These are phyloP conservation scores for Xylaria sp. DNA, from an alignment of 2,329 filamentous ascomycete genomes.

Conservation along the genomic window DNA sequence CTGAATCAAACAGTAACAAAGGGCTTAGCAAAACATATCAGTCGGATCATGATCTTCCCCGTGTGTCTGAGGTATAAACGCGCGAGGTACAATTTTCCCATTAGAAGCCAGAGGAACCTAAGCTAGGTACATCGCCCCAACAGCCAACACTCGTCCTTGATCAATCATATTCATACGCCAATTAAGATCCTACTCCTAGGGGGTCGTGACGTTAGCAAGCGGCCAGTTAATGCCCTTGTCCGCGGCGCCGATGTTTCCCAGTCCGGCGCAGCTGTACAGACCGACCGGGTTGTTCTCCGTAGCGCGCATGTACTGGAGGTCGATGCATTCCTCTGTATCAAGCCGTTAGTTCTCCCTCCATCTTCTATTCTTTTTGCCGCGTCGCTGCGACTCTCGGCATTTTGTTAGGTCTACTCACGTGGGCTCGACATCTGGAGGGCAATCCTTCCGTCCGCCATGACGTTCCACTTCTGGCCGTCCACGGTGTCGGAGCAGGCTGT, in stretches of 20 bases:
- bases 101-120: neutral
- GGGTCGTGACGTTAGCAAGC: slow-evolving; percentile 46
- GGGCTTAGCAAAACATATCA: neutral
- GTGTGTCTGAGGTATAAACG: neutral
- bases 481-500: slow-evolving; percentile 50
- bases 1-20: neutral
- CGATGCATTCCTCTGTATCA: slow-evolving; percentile 53
- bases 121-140: neutral
- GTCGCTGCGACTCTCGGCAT: neutral
- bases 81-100: neutral
- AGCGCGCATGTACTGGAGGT: slow-evolving; percentile 56
- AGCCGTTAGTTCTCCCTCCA: slow-evolving; percentile 5
- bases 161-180: neutral
- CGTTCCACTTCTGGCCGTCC: slow-evolving; percentile 52
- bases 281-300: slow-evolving; percentile 56
- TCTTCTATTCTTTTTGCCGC: neutral
- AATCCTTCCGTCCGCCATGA: slow-evolving; percentile 54
- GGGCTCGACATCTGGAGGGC: slow-evolving; percentile 51
- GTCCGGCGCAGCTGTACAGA: slow-evolving; percentile 53
- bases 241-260: slow-evolving; percentile 53
- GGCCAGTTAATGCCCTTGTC: slow-evolving; percentile 58
- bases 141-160: neutral
- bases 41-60: no score
- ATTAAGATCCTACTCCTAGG: slow-evolving; percentile 11
- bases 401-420: slow-evolving; percentile 44